Conservation (phyloP, 164 flowering plant genomes). For the Kalanchoe fedtschenkoi region DNA sequence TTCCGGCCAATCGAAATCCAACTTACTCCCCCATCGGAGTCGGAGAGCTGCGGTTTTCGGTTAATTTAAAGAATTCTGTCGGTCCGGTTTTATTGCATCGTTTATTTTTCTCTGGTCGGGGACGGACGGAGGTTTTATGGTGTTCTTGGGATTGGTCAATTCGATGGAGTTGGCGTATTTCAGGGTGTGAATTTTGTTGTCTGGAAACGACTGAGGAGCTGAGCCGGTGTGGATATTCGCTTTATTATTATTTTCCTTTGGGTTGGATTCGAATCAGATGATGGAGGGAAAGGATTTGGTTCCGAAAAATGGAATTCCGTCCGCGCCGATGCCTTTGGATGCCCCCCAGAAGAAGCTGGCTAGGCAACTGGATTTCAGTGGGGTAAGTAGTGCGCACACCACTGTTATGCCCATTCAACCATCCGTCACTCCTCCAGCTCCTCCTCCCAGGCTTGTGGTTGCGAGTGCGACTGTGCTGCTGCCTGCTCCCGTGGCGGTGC, state of each 20-base stretch:
- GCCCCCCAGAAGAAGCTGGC: neutral
- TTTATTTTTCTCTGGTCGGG: too few relatives aligned
- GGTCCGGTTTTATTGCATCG: too few relatives aligned
- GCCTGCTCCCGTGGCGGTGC: neutral
- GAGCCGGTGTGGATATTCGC: neutral
- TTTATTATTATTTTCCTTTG: neutral
- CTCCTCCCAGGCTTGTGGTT: neutral
- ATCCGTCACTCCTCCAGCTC: neutral
- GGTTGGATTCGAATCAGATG: neutral
- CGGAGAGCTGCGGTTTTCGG: too few relatives aligned
- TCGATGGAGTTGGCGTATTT: too few relatives aligned
- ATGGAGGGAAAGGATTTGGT: conserved; percentile 2
- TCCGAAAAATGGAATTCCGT: neutral
- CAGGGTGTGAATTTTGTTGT: too few relatives aligned
- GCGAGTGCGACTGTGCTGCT: neutral
- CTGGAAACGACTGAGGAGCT: too few relatives aligned
- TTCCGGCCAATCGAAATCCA: too few relatives aligned
- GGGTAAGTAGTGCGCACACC: neutral
- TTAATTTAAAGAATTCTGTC: too few relatives aligned
- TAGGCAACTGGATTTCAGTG: conserved; percentile 8
- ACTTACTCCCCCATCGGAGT: too few relatives aligned
- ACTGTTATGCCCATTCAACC: neutral
- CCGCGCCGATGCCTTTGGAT: neutral
- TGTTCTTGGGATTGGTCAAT: too few relatives aligned
- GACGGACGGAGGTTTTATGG: too few relatives aligned